Evolutionary conservation across 1,139 yeast genomes (phyloP).

Genomic region (Sugiyamaella grinbergsii): DNA sequence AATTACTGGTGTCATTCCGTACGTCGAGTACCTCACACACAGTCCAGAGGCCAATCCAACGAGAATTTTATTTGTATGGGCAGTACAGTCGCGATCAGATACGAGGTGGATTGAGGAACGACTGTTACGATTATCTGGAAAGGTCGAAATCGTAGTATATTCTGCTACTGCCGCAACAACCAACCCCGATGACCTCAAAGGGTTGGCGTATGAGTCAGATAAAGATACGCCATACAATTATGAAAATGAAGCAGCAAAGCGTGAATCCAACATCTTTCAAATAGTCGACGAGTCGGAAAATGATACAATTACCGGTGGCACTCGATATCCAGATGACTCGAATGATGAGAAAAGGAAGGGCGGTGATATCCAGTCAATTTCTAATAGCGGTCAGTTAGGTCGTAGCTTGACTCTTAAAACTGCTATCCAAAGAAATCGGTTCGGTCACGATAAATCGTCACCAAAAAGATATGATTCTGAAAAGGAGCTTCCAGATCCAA

Average conservation of each 20-base stretch:
- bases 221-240: no score
- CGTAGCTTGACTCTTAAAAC: conserved; percentile 10
- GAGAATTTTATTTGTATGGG: conserved; percentile 37
- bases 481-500: background rate
- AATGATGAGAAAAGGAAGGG: background rate
- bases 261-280: background rate
- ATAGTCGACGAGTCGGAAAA: conserved; percentile 1
- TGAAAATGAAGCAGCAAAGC: background rate
- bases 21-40: conserved; percentile 37
- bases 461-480: background rate
- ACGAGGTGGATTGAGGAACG: conserved; percentile 36
- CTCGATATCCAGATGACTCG: background rate
- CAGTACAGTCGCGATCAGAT: conserved; percentile 33
- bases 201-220: conserved; percentile 4
- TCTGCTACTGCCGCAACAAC: conserved; percentile 19
- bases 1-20: conserved; percentile 57
- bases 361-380: background rate
- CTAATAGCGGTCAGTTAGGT: background rate
- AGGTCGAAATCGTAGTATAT: conserved; percentile 36
- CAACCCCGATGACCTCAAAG: background rate
- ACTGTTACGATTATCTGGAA: conserved; percentile 29
- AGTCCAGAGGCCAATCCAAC: conserved; percentile 26
- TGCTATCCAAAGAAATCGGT: background rate
- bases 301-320: conserved; percentile 5
- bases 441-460: background rate